A percentile compares a stretch with the other conserved stretches of the same genome.
Evolutionary conservation across 345 rosid species (phyloP).

Genomic region (Clausena lansium): DNA sequence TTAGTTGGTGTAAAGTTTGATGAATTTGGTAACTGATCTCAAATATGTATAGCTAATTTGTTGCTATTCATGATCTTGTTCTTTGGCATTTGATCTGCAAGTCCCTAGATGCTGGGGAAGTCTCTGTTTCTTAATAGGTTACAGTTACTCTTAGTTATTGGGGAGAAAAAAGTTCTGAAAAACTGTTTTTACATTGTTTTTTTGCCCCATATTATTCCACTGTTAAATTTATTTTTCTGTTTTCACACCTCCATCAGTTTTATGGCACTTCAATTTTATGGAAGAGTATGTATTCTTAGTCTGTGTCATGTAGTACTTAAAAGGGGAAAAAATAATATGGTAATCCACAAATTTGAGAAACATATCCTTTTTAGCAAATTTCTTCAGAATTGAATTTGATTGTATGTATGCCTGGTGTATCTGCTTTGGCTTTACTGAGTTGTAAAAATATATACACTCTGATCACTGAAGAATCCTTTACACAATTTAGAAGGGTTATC

Average conservation of each 20-base stretch:
- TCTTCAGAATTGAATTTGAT: neutral
- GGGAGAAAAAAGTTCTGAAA: neutral
- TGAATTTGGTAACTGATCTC: neutral
- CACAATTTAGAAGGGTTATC: too few relatives aligned
- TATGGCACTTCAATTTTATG: too few relatives aligned
- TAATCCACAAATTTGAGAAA: neutral
- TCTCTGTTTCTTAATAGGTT: neutral
- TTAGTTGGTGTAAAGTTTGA: neutral
- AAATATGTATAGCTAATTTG: neutral
- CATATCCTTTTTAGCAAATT: neutral
- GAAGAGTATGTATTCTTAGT: too few relatives aligned
- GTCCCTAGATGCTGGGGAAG: neutral
- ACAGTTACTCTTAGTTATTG: neutral
- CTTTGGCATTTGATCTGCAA: neutral
- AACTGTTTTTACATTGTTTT: neutral
- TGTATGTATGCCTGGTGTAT: neutral
- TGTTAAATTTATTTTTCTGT: too few relatives aligned
- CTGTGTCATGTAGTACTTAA: too few relatives aligned
- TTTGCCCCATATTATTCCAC: too few relatives aligned
- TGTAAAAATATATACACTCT: neutral
- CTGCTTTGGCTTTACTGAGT: neutral
- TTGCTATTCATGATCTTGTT: neutral
- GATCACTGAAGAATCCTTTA: neutral
- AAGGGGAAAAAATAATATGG: too few relatives aligned
- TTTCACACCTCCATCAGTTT: too few relatives aligned